Conservation (phyloP, 2,329 filamentous ascomycete genomes). For the Epichloe aotearoae region DNA sequence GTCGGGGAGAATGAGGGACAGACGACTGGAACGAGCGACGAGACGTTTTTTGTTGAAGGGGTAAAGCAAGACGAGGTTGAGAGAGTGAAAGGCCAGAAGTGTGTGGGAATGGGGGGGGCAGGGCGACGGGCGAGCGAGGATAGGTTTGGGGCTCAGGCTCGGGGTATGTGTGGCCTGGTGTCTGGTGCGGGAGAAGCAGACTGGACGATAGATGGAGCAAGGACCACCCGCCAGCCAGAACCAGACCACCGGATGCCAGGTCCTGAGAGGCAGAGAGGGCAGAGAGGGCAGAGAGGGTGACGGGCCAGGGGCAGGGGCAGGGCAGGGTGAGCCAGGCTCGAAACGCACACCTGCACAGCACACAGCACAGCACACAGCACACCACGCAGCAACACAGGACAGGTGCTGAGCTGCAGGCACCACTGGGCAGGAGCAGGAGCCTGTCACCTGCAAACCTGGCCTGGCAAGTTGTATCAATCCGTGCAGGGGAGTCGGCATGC, state of each 20-base stretch:
- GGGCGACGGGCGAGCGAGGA: slow-evolving; percentile 5
- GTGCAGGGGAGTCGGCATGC: no score
- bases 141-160: slow-evolving; percentile 1
- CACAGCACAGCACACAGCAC: neutral
- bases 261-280: no score
- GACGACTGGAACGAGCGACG: slow-evolving; percentile 25
- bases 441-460: no score
- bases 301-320: no score
- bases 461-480: no score
- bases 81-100: slow-evolving; percentile 6
- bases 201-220: neutral
- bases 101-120: slow-evolving; percentile 1
- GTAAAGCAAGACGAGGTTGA: slow-evolving; percentile 15
- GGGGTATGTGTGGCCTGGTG: neutral
- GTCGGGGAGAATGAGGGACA: slow-evolving; percentile 22
- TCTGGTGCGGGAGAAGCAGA: neutral
- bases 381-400: neutral
- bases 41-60: slow-evolving; percentile 24
- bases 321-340: no score
- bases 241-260: neutral
- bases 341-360: neutral
- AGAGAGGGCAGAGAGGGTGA: no score
- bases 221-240: neutral
- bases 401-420: neutral
- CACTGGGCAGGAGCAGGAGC: neutral